A percentile compares a stretch with the other conserved stretches of the same genome.
Conservation (phyloP, 116 monocot species). For the Papilionanthe hybrid region DNA sequence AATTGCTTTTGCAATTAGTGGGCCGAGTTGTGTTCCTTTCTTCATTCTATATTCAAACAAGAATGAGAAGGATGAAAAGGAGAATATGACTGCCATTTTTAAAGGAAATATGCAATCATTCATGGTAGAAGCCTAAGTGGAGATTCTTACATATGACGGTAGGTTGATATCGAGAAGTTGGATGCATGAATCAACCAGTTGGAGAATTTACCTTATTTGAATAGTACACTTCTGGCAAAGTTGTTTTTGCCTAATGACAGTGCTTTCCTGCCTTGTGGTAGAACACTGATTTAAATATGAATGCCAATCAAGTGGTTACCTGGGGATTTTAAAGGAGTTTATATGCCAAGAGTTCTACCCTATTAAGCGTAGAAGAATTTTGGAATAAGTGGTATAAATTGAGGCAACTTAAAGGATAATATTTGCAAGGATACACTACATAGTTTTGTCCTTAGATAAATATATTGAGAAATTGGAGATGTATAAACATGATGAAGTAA, state of each 20-base stretch:
- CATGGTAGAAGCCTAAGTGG: not conserved
- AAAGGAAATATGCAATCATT: not conserved
- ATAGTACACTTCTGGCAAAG: not conserved
- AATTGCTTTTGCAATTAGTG: not conserved
- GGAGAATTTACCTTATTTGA: not conserved
- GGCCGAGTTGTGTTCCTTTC: not conserved
- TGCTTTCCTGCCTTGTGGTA: not conserved
- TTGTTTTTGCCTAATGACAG: not conserved
- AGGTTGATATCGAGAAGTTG: not conserved
- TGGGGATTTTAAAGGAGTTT: not conserved
- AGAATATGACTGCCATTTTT: not conserved
- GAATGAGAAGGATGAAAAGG: not conserved
- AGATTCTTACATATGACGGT: not conserved
- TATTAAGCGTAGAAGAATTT: not conserved
- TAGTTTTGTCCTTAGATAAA: not conserved
- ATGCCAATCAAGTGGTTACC: not conserved
- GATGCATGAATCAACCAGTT: not conserved
- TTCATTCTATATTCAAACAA: not conserved
- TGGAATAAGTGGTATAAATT: not conserved
- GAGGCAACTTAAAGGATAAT: not conserved
- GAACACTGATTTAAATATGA: not conserved
- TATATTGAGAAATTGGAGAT: not conserved
- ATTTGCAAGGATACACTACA: not conserved
- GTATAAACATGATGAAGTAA: too few species aligned
- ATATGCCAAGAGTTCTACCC: not conserved